Evolutionary conservation across 75 land plant genomes (phyloP), one percentile per base, ranked within the genome.

Genomic region (Cupressus sempervirens): DNA sequence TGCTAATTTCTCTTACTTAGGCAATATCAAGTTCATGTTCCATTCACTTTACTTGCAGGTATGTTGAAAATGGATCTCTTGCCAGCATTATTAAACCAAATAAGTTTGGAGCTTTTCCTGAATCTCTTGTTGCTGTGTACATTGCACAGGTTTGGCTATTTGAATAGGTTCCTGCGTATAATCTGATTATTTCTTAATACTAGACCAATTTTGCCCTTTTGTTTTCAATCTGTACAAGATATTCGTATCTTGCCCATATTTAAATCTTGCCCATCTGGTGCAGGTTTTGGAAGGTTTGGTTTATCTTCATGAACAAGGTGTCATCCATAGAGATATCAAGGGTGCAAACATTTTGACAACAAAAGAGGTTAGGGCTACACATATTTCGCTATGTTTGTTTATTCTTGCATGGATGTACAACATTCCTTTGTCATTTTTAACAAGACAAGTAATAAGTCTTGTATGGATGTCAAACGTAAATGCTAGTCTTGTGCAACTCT

Each of bases 21-120:
- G 32, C 48, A 45, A 1, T 26, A 26, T n/a, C 30, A 26, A 45
- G 48, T 79, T 79, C 52, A 79, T n/a, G 36, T 29, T 26, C 74
- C 30, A 41, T 76, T 29, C n/a, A 32, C 54, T 62, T 54, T 34
- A 35, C 18, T 53, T 43, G 34, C 83, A 97, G 96, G 83, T 97
- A 96, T 92, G 98, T 97, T 45, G 99, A 97, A 83, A 97, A 97
- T 91, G 99, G 99, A 38, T 97, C 99, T 12, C 98, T 97, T 90
- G 99, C 99, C 34, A 94, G 94, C 87, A 97, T 96, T 86, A 92
- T 97, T 73, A 97, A 97, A 85, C 99, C 99, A 48, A 96, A 92
- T 83, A 97, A 97, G 87, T 97, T 97, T 91, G 99, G 99, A 41
- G 98, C 99, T 43, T 94, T 97, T 84, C 99, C 99, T 73, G 99